Base-by-base conservation (phyloP, 1,284 basidiomycete species). In the Hemileia vastatrix region DNA sequence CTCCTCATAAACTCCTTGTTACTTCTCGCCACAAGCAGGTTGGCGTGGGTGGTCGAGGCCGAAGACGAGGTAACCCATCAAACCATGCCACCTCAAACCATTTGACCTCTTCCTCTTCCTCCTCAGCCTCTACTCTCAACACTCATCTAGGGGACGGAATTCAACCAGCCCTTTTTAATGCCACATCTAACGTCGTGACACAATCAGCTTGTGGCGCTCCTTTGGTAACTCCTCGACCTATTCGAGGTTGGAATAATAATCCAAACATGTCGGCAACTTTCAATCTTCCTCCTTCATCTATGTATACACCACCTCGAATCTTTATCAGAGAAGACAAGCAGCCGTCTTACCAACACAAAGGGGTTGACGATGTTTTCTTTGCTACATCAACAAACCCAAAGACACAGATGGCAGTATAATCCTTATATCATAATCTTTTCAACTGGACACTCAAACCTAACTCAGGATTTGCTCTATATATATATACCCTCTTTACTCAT, bases 1-100 rank as follows among this genome's bases (percentile, higher is more conserved):
- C 57, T 13, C 50, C 36, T 2, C 50, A 60, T 11, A 53, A 27
- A 21, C 50, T 60, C 11, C 19, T 60, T 24, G 50, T 50, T 0
- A 31, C 57, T 19, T 60, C 57, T 6, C 9, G 57, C 3, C 44
- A 53, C 50, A 60, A 60, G 43, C 57, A 60, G 23, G 49, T 60
- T 1, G 57, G 57, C 1, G 27, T 60, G 1, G 57, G 57, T n/a
- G 40, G 50, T 19, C 21, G 57, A 15, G 57, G 57, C 18, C 18
- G 50, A 21, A 32, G 49, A 18, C 27, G 18, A n/a, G 1, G n/a
- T 6, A 33, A 21, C 2, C 31, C 23, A 4, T 15, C 21, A 11
- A 50, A 50, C 15, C 48, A 18, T 50, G n/a, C n/a, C 48, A 11
- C 23, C 18, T 3, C 40, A 27, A 27, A 31, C 54, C 4, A 11